A percentile compares a stretch with the other conserved stretches of the same genome.
Conservation (phyloP, 1,284 basidiomycete genomes). For the Ustilago sp. region DNA sequence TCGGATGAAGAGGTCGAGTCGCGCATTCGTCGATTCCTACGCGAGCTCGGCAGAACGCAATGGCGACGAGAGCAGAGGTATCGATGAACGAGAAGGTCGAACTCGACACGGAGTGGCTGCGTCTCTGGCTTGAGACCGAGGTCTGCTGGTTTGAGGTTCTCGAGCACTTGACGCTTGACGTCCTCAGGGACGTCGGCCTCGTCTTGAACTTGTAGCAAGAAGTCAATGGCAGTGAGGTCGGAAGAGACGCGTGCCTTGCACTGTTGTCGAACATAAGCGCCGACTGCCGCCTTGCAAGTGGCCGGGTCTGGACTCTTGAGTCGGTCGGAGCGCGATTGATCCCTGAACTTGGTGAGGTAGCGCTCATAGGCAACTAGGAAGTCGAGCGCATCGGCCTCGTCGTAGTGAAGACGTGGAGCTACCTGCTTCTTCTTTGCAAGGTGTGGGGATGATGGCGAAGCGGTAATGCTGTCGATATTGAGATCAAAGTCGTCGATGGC, state of each 20-base stretch:
- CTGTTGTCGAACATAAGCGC: conserved; percentile 35
- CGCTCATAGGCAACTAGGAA: conserved; percentile 57
- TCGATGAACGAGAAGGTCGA: conserved; percentile 47
- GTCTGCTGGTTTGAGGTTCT: conserved; percentile 28
- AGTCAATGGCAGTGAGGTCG: conserved; percentile 33
- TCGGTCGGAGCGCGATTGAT: conserved; percentile 37
- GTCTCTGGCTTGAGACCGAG: conserved; percentile 36
- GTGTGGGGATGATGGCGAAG: conserved; percentile 10
- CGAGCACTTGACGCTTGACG: conserved; percentile 24
- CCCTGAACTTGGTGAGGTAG: conserved; percentile 43
- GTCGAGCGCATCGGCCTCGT: conserved; percentile 58
- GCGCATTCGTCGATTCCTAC: conserved; percentile 19
- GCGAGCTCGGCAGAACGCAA: conserved; percentile 26
- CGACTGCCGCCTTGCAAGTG: conserved; percentile 42
- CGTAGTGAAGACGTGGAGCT: conserved; percentile 23
- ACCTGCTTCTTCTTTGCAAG: conserved; percentile 11
- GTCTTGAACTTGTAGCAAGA: conserved; percentile 19
- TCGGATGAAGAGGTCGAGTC: conserved; percentile 28
- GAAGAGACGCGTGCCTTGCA: conserved; percentile 30
- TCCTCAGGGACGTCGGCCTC: conserved; percentile 17
- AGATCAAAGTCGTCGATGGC: conserved; percentile 34
- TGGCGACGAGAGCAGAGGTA: conserved; percentile 38
- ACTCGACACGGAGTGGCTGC: conserved; percentile 45
- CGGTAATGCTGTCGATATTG: conserved; percentile 21
- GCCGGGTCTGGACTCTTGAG: conserved; percentile 39